Base-by-base conservation (phyloP, 352 stramenopile species). In the Plasmopara halstedii region DNA sequence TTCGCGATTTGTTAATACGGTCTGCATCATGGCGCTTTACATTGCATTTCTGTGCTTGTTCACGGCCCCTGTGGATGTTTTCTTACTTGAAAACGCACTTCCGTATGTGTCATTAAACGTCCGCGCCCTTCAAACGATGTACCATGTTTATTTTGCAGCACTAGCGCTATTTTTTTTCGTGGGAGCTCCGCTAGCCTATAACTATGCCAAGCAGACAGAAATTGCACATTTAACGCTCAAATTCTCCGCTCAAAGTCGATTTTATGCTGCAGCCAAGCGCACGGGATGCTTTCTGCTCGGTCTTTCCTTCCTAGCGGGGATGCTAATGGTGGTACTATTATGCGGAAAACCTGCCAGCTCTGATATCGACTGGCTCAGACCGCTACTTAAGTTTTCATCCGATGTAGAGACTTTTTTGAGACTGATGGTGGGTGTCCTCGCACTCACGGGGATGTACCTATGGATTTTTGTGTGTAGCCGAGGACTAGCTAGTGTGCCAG, bases 161-260 rank as follows among this genome's bases (percentile, higher is more conserved):
- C 50, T 93, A 11, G 70, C 67, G 13, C 45, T 67, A 2, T 88
- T 88, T 56, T 83, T 67, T 26, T 88, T 89, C 40, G 34, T 88
- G 2, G 67, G 71, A 7, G 80, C 78, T 25, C 81, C 81, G 22
- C 72, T 93, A 15, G 73, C 81, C 19, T 93, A 74, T 50, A 82
- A 89, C 51, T 93, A 90, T 50, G 76, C 81, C 5, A 80, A 81
- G 19, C 76, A 93, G 51, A 90, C 76, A 19, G 81, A 90, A 53
- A 81, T 93, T 45, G 74, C 79, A 39, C 82, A 89, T 47, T 64
- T 93, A 49, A 93, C 82, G 26, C 51, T 88, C 34, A 64, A 64
- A 13, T 88, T 88, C 53, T 65, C 62, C 2, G 51, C 67, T 4
- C 59, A 53, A 20, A 57, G 82, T 31, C 71, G 79, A 10, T 59